Percentiles rank a stretch among this genome's conserved stretches.
These are phyloP conservation scores for Graphilbum sp. DNA, from an alignment of 2,329 filamentous ascomycete species.

Conservation along the genomic window DNA sequence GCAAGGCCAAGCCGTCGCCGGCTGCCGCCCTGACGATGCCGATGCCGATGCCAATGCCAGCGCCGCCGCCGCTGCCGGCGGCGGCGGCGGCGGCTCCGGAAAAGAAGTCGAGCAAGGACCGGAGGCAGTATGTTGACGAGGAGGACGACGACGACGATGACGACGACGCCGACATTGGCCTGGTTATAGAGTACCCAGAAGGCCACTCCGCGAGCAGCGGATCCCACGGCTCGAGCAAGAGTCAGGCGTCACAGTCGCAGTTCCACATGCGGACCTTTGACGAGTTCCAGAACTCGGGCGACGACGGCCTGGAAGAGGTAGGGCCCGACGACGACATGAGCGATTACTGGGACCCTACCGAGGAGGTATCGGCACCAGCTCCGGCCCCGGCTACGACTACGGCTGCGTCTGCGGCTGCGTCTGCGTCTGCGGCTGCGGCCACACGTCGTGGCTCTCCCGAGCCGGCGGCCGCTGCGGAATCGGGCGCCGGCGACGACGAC, in stretches of 20 bases:
- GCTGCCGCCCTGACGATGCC: no score
- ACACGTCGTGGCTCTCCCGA: no score
- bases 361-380: constrained; percentile 3
- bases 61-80: constrained; percentile 11
- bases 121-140: constrained; percentile 22
- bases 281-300: constrained; percentile 5
- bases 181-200: constrained; percentile 44
- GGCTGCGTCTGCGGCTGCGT: no score
- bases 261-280: constrained; percentile 10
- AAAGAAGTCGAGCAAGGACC: constrained; percentile 14
- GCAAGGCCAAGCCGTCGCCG: neutral
- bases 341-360: constrained; percentile 7
- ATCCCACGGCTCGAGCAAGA: no score
- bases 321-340: constrained; percentile 11
- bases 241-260: neutral
- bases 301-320: constrained; percentile 13
- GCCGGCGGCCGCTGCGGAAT: neutral
- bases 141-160: constrained; percentile 35
- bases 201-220: constrained; percentile 14
- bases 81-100: neutral
- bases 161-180: constrained; percentile 38
- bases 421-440: no score
- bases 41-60: constrained; percentile 1
- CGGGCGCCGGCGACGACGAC: constrained; percentile 11
- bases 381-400: no score